phyloP scores from a whole-genome alignment of 139 green algal genomes.

The Chlamydomonas sp. region DNA sequence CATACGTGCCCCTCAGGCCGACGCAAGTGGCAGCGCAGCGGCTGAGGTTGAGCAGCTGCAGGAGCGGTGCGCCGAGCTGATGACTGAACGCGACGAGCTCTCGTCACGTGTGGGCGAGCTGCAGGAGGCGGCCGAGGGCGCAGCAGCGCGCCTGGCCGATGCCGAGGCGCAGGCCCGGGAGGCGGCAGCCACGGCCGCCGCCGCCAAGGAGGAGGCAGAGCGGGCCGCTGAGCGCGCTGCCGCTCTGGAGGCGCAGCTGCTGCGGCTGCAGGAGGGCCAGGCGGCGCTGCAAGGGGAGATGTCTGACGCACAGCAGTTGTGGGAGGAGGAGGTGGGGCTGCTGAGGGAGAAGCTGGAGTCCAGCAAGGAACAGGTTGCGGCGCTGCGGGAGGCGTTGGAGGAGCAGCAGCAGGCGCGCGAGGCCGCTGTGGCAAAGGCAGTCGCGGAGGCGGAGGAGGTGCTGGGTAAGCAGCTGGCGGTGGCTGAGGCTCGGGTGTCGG shows the following conservation, averaged over 20 bases:
- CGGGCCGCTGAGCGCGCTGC: neutral
- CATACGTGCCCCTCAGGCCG: neutral
- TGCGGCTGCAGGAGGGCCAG: neutral
- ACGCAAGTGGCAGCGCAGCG: neutral
- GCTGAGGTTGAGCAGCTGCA: conserved; percentile 26
- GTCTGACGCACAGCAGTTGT: neutral
- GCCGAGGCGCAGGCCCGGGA: neutral
- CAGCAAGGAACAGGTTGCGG: conserved; percentile 16
- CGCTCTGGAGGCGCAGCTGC: neutral
- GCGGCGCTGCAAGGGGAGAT: neutral
- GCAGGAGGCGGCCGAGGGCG: neutral
- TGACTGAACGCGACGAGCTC: neutral
- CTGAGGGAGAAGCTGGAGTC: conserved; percentile 10
- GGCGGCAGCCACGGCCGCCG: neutral
- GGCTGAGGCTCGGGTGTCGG: neutral
- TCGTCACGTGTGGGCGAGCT: neutral
- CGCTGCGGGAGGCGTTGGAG: conserved; percentile 23
- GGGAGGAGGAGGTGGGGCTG: neutral
- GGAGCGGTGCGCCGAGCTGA: conserved; percentile 23
- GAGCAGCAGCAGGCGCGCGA: conserved; percentile 4
- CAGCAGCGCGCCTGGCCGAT: neutral
- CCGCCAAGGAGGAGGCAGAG: neutral
- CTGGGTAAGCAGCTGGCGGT: neutral
- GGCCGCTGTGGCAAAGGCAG: neutral
- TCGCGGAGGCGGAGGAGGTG: neutral